Evolutionary conservation across 257 asterid genomes (phyloP), one percentile per base, ranked within the genome.

Genomic region (Oldenlandia corymbosa): DNA sequence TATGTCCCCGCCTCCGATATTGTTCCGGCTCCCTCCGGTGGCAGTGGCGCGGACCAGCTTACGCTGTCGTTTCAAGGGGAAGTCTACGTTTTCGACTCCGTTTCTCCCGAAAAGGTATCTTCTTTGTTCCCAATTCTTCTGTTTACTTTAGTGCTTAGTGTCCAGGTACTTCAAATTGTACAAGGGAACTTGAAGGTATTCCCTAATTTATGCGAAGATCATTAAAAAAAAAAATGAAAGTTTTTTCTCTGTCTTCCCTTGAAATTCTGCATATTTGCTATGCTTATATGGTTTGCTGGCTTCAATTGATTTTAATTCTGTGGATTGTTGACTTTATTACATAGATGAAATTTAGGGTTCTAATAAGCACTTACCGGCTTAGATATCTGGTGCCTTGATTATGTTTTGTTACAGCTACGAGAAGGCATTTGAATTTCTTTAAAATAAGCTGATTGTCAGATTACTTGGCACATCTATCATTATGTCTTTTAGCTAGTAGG

Each of bases 11-110:
- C 68, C 70, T 60, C 93, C 10, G 94, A 80, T 41, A 71, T 83
- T 58, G 60, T 50, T 54, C 75, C 73, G 65, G 65, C 70, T 21
- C 71, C 79, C 23, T 61, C 76, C 4, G 82, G 61, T 3, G 91
- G 85, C 14, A 82, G 72, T 42, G 86, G 73, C n/a, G 78, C 95
- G 58, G 95, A 93, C 81, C 99, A 90, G 88, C 97, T 90, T 32
- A 87, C 95, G 71, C 84, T 93, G 60, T 87, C 99, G 67, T 93
- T 93, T 76, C 99, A 85, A 84, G 99, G 96, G 9, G 94, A 93
- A 73, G 95, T 93, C 64, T 93, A 78, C 49, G 99, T 90, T 49
- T 93, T 87, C 76, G 97, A 87, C 82, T 78, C 95, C 2, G 97
- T 90, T 75, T 83, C 95, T 17, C 96, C 94, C 26, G 99, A 90